Conservation (phyloP, 352 stramenopile genomes). For the Globisporangium iwayamae region DNA sequence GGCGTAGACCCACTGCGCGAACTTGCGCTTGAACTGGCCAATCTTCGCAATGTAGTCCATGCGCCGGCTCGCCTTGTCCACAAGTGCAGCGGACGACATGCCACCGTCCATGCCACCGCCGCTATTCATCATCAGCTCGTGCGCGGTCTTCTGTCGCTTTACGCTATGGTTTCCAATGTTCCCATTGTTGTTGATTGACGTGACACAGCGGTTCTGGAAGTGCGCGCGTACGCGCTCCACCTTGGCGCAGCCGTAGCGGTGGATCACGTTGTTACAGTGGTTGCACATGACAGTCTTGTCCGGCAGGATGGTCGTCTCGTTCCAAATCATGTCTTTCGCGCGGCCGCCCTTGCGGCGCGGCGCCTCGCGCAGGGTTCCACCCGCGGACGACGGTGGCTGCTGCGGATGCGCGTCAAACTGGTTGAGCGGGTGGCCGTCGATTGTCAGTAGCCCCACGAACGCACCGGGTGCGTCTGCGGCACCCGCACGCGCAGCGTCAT, state of each 20-base stretch:
- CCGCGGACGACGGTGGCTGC: neutral
- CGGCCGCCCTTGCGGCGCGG: constrained; percentile 46
- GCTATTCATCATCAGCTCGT: neutral
- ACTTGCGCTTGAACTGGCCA: constrained; percentile 55
- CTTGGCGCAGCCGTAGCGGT: constrained; percentile 64
- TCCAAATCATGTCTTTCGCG: constrained; percentile 51
- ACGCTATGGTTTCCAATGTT: constrained; percentile 16
- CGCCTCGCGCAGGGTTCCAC: neutral
- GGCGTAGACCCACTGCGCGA: constrained; percentile 62
- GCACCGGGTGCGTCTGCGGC: neutral
- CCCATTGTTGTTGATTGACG: constrained; percentile 1
- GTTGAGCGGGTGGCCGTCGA: constrained; percentile 10
- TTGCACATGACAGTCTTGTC: constrained; percentile 73
- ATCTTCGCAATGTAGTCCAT: constrained; percentile 45
- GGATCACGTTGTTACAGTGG: constrained; percentile 57
- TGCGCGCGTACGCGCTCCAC: constrained; percentile 69
- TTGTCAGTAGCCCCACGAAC: constrained; percentile 1
- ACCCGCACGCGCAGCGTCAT: constrained; percentile 1
- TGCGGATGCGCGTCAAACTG: constrained; percentile 4
- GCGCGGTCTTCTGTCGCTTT: constrained; percentile 3
- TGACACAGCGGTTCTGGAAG: constrained; percentile 58
- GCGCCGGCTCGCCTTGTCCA: neutral
- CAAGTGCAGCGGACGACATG: too few species aligned
- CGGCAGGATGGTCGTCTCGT: constrained; percentile 45
- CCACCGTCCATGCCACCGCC: too few species aligned